A percentile compares a stretch with the other conserved stretches of the same genome.
These are phyloP conservation scores for Rubroshorea leprosula DNA, from an alignment of 345 rosid species.

Conservation along the genomic window DNA sequence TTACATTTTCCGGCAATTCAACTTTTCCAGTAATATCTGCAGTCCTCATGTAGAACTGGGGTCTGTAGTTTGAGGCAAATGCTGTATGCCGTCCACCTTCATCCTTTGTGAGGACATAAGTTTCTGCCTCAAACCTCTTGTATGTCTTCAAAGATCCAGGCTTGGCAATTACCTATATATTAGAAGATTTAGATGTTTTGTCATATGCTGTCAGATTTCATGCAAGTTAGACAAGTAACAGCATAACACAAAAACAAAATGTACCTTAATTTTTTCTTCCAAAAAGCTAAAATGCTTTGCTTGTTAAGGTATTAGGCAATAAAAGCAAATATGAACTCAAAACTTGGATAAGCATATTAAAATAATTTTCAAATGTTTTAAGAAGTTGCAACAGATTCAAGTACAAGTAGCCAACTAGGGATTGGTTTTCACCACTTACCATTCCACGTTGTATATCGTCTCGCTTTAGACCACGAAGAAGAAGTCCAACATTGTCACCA, in stretches of 20 bases:
- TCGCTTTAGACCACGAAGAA: conserved; percentile 86
- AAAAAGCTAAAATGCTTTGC: not conserved
- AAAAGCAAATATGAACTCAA: not conserved
- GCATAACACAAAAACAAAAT: not conserved
- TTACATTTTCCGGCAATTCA: conserved; percentile 67
- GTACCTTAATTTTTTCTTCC: not conserved
- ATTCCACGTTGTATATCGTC: conserved; percentile 90
- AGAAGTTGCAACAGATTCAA: not conserved
- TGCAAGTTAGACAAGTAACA: not conserved
- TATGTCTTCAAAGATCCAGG: conserved; percentile 82
- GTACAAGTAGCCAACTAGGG: not conserved
- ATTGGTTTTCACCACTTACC: conserved; percentile 37
- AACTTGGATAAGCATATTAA: not conserved
- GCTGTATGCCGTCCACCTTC: conserved; percentile 99
- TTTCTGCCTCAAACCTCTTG: conserved; percentile 91
- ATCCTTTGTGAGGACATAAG: conserved; percentile 87
- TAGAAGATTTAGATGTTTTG: conserved; percentile 6
- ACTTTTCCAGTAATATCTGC: conserved; percentile 90
- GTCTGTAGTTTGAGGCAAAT: conserved; percentile 82
- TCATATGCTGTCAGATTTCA: not conserved
- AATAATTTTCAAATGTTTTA: not conserved
- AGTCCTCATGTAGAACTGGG: conserved; percentile 91
- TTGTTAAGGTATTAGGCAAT: not conserved
- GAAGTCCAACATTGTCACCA: conserved; percentile 98
- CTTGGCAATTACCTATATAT: conserved; percentile 85